A percentile compares a stretch with the other conserved stretches of the same genome.
phyloP scores from a whole-genome alignment of 129 eudicot genomes.

The Mikania micrantha region DNA sequence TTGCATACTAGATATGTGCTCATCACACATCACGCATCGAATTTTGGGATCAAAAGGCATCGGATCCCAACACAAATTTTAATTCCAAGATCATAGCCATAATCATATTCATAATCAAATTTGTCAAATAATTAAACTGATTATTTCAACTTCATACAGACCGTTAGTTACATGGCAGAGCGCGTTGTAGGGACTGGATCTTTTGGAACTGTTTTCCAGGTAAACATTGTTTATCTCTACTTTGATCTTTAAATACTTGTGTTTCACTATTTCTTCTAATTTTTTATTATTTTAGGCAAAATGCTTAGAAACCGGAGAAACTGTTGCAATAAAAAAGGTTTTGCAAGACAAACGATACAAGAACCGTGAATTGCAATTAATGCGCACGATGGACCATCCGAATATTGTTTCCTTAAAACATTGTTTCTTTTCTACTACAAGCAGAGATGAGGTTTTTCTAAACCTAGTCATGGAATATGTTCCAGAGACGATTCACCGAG shows the following conservation, averaged over 20 bases:
- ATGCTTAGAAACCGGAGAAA: constrained; percentile 88
- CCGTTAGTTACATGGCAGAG: constrained; percentile 95
- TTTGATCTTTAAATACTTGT: neutral
- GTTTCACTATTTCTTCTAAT: neutral
- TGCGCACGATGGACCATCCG: constrained; percentile 88
- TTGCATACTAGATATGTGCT: too few species aligned
- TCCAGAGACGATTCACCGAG: constrained; percentile 73
- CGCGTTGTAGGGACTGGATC: constrained; percentile 96
- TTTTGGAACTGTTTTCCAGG: constrained; percentile 95
- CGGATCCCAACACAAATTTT: too few species aligned
- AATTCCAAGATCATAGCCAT: too few species aligned
- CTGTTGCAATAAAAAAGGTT: constrained; percentile 89
- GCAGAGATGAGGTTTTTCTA: constrained; percentile 65
- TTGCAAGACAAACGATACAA: constrained; percentile 89
- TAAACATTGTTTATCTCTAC: constrained; percentile 6
- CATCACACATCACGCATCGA: too few species aligned
- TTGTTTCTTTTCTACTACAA: constrained; percentile 86
- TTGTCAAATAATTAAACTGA: neutral
- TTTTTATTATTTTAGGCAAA: constrained; percentile 49
- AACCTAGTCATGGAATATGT: constrained; percentile 95
- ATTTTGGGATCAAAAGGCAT: too few species aligned
- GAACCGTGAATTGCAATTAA: constrained; percentile 87
- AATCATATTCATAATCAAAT: neutral
- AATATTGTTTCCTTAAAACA: constrained; percentile 82
- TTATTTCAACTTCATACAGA: constrained; percentile 42